Conservation (phyloP, 1,284 basidiomycete genomes). For the Gastroboletus turbinatus region DNA sequence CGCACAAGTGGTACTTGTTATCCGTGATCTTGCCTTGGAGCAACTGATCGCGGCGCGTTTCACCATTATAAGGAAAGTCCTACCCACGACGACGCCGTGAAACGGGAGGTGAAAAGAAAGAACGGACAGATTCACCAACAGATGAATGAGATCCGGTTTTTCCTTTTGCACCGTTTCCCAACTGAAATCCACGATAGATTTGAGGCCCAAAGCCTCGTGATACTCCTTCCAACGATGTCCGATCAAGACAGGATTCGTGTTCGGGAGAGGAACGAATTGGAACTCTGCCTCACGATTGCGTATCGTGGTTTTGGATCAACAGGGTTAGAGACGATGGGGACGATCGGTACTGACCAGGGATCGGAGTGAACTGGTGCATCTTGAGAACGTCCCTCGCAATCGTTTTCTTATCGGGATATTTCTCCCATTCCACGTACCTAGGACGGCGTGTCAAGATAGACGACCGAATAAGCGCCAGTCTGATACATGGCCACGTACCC, state of each 20-base stretch:
- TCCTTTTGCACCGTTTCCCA: conserved; percentile 55
- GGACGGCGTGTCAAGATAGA: neutral
- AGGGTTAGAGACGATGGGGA: neutral
- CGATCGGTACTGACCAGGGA: conserved; percentile 11
- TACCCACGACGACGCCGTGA: neutral
- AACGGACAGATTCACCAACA: conserved; percentile 42
- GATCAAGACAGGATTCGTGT: conserved; percentile 52
- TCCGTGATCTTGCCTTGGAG: conserved; percentile 17
- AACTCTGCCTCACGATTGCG: conserved; percentile 33
- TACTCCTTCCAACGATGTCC: conserved; percentile 58
- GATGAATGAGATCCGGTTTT: conserved; percentile 53
- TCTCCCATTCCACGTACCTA: conserved; percentile 23
- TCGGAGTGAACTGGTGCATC: conserved; percentile 13
- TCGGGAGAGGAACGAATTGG: conserved; percentile 49
- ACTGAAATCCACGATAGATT: conserved; percentile 48
- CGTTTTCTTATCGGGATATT: conserved; percentile 14
- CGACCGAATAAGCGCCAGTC: too few species aligned
- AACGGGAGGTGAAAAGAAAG: too few species aligned
- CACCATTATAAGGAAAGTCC: conserved; percentile 21
- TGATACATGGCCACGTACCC: conserved; percentile 1
- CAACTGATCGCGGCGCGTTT: conserved; percentile 16
- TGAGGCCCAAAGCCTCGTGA: conserved; percentile 49
- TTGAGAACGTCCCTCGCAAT: conserved; percentile 12
- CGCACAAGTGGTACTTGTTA: conserved; percentile 20
- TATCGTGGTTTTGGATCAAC: neutral